These are phyloP conservation scores for Sclerotiophoma versabilis DNA, from an alignment of 2,329 filamentous ascomycete genomes.

Conservation along the genomic window DNA sequence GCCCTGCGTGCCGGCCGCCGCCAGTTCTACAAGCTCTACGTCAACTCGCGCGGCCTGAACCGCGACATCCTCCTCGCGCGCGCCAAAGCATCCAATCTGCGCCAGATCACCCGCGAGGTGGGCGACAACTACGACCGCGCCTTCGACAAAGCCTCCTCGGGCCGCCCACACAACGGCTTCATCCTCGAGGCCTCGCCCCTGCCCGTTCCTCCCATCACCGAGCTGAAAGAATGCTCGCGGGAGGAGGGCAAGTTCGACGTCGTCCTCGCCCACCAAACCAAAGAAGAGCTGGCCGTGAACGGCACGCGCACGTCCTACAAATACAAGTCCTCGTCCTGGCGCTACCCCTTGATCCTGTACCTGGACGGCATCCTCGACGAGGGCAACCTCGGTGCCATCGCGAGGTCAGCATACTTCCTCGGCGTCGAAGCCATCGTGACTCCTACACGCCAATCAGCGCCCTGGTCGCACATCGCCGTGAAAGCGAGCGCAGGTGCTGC, in stretches of 20 bases:
- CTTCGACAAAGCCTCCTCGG: slow-evolving; percentile 82
- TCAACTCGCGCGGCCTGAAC: slow-evolving; percentile 52
- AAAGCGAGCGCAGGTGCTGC: slow-evolving; percentile 90
- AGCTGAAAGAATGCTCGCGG: slow-evolving; percentile 61
- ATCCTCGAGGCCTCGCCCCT: slow-evolving; percentile 87
- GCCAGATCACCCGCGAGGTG: slow-evolving; percentile 57
- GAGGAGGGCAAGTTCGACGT: slow-evolving; percentile 40
- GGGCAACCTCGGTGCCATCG: slow-evolving; percentile 87
- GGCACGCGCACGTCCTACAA: slow-evolving; percentile 64
- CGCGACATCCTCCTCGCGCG: slow-evolving; percentile 30
- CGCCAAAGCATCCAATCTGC: slow-evolving; percentile 27
- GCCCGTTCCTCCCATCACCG: slow-evolving; percentile 71
- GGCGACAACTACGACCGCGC: slow-evolving; percentile 68
- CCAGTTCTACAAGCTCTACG: slow-evolving; percentile 83
- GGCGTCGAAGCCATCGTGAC: slow-evolving; percentile 84
- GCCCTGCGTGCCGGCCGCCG: slow-evolving; percentile 74
- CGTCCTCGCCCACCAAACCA: slow-evolving; percentile 69
- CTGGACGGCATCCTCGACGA: slow-evolving; percentile 83
- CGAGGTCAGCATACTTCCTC: slow-evolving; percentile 89
- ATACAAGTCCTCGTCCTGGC: slow-evolving; percentile 52
- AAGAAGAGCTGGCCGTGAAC: slow-evolving; percentile 77
- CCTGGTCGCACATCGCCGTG: slow-evolving; percentile 76
- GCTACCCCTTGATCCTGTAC: slow-evolving; percentile 75
- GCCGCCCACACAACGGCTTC: slow-evolving; percentile 87
- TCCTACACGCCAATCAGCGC: slow-evolving; percentile 73